Percentiles rank a stretch among this genome's conserved stretches.
Evolutionary conservation across 345 rosid genomes (phyloP).

Genomic region (Sonneratia alba): DNA sequence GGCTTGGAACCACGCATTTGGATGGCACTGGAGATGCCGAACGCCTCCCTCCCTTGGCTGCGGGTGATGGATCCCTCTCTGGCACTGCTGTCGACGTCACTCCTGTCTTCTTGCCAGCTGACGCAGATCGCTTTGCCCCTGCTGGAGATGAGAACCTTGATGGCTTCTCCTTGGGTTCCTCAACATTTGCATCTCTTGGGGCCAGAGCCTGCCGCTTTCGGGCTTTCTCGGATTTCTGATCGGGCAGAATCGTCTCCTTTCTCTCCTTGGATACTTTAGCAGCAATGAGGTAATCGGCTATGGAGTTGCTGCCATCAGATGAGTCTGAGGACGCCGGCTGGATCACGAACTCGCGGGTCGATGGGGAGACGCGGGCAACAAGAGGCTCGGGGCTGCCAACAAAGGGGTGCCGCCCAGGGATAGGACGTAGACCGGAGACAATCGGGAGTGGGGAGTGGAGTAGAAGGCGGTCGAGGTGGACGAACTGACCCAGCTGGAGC

Average conservation of each 20-base stretch:
- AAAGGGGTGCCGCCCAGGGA: conserved; percentile 85
- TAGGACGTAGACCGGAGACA: conserved; percentile 69
- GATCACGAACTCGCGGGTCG: conserved; percentile 67
- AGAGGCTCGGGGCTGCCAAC: conserved; percentile 79
- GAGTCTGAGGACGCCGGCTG: conserved; percentile 52
- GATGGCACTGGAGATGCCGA: conserved; percentile 89
- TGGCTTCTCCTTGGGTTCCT: conserved; percentile 25
- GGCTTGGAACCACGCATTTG: conserved; percentile 83
- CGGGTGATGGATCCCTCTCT: conserved; percentile 74
- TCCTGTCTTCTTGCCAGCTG: conserved; percentile 36
- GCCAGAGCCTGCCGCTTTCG: background rate
- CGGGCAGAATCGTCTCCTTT: conserved; percentile 3
- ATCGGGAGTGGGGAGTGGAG: conserved; percentile 78
- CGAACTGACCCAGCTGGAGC: conserved; percentile 97
- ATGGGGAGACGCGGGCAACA: conserved; percentile 61
- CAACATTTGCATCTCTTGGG: conserved; percentile 15
- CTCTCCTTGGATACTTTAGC: background rate
- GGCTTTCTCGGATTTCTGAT: background rate
- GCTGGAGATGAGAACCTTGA: conserved; percentile 84
- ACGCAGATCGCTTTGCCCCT: conserved; percentile 43
- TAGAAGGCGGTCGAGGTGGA: conserved; percentile 71
- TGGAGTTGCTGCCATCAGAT: conserved; percentile 43
- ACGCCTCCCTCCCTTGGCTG: conserved; percentile 53
- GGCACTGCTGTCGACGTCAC: conserved; percentile 5
- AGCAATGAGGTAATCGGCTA: conserved; percentile 46